These are phyloP conservation scores for Pythium phragmitis DNA, from an alignment of 352 stramenopile species.

Conservation along the genomic window DNA sequence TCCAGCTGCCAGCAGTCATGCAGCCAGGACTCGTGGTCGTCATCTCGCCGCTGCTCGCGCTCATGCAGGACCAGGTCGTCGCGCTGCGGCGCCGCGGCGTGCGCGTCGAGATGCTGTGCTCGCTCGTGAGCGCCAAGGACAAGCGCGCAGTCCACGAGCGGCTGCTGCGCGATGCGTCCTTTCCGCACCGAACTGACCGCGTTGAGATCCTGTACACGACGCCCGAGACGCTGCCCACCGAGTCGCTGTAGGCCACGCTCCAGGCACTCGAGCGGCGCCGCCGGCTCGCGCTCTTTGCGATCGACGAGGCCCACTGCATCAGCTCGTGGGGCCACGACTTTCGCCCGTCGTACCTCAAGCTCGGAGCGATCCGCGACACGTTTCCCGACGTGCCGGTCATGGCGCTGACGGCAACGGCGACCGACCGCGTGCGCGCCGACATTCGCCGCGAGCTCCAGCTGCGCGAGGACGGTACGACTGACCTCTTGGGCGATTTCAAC, in stretches of 20 bases:
- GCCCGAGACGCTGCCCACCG: conserved; percentile 73
- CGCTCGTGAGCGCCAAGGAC: conserved; percentile 36
- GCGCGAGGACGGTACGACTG: conserved; percentile 26
- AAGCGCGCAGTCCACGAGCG: conserved; percentile 28
- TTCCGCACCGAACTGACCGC: neutral
- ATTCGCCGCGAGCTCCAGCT: conserved; percentile 48
- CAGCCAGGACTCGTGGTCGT: conserved; percentile 82
- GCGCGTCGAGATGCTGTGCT: conserved; percentile 57
- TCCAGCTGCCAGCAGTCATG: conserved; percentile 88
- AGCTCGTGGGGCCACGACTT: conserved; percentile 91
- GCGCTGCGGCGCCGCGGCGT: conserved; percentile 49
- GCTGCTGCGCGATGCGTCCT: conserved; percentile 25
- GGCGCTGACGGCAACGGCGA: conserved; percentile 91
- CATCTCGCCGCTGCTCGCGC: conserved; percentile 82
- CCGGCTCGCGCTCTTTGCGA: conserved; percentile 50
- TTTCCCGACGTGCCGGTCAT: conserved; percentile 60
- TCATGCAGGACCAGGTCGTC: conserved; percentile 88
- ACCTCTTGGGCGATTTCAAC: conserved; percentile 58
- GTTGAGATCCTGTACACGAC: conserved; percentile 87
- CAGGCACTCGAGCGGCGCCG: conserved; percentile 26
- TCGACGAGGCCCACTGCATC: conserved; percentile 94
- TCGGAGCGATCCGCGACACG: conserved; percentile 37
- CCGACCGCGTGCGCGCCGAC: conserved; percentile 54
- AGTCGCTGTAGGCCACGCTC: conserved; percentile 48
- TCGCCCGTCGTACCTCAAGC: conserved; percentile 57